phyloP scores from a whole-genome alignment of 1,139 yeast genomes.

The Saccharomyces hybrid region DNA sequence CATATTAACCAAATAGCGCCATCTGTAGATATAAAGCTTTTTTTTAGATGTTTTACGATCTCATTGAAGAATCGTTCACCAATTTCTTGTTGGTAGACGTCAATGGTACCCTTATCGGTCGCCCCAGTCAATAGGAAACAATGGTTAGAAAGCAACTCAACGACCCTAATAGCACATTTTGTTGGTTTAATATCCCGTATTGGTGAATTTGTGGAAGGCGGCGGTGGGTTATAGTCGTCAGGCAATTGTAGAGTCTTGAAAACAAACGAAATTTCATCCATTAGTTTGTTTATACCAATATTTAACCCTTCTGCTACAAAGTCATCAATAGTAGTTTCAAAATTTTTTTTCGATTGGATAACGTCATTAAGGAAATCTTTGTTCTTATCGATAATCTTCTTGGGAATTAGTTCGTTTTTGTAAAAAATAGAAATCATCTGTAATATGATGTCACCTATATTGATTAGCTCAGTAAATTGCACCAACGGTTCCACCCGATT shows the following conservation, averaged over 20 bases:
- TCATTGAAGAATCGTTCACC: slow-evolving; percentile 79
- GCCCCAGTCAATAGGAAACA: slow-evolving; percentile 69
- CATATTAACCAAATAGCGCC: slow-evolving; percentile 78
- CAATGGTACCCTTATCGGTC: slow-evolving; percentile 81
- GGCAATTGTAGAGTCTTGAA: slow-evolving; percentile 46
- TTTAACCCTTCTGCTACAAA: slow-evolving; percentile 90
- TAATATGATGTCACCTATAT: slow-evolving; percentile 84
- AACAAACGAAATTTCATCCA: slow-evolving; percentile 61
- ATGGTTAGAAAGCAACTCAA: slow-evolving; percentile 62
- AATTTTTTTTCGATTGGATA: slow-evolving; percentile 67
- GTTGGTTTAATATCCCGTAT: slow-evolving; percentile 52
- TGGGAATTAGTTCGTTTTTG: slow-evolving; percentile 68
- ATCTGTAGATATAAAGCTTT: slow-evolving; percentile 60
- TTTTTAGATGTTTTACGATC: slow-evolving; percentile 65
- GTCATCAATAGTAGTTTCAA: slow-evolving; percentile 77
- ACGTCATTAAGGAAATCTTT: slow-evolving; percentile 75
- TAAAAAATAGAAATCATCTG: slow-evolving; percentile 91
- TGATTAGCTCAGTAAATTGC: slow-evolving; percentile 81
- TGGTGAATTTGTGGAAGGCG: slow-evolving; percentile 7
- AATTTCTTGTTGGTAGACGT: slow-evolving; percentile 89
- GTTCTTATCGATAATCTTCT: slow-evolving; percentile 56
- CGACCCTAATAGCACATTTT: slow-evolving; percentile 55
- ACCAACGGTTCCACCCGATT: slow-evolving; percentile 66
- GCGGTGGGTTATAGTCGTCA: slow-evolving; percentile 44
- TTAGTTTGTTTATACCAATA: slow-evolving; percentile 79